These are phyloP conservation scores for Neonectria punicea DNA, from an alignment of 2,329 filamentous ascomycete species.

Conservation along the genomic window DNA sequence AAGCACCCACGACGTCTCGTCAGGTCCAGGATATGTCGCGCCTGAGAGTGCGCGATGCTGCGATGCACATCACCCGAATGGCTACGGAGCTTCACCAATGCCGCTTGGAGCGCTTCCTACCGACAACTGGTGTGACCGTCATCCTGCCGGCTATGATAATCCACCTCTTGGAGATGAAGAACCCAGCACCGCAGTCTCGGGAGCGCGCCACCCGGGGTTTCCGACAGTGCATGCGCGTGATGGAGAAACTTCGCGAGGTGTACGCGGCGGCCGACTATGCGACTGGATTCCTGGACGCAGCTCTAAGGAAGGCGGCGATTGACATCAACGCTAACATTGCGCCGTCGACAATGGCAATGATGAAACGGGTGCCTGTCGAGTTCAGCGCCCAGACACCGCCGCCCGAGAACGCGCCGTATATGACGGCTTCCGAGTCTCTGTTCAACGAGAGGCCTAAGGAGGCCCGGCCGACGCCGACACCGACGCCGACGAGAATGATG, in stretches of 20 bases:
- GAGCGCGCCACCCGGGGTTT: slow-evolving; percentile 82
- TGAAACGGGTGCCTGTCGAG: slow-evolving; percentile 51
- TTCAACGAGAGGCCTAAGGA: slow-evolving; percentile 48
- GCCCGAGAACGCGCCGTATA: slow-evolving; percentile 59
- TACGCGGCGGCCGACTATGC: slow-evolving; percentile 96
- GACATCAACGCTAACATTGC: slow-evolving; percentile 63
- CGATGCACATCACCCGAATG: slow-evolving; percentile 86
- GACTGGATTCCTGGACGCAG: slow-evolving; percentile 93
- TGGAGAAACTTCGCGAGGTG: slow-evolving; percentile 86
- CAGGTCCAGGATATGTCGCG: slow-evolving; percentile 86
- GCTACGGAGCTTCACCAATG: slow-evolving; percentile 79
- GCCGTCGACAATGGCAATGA: slow-evolving; percentile 48
- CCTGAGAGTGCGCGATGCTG: slow-evolving; percentile 83
- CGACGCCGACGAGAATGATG: slow-evolving; percentile 41
- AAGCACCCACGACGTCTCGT: slow-evolving; percentile 63
- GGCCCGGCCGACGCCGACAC: slow-evolving; percentile 21
- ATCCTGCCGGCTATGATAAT: slow-evolving; percentile 94
- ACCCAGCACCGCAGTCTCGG: slow-evolving; percentile 76
- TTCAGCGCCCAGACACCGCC: slow-evolving; percentile 62
- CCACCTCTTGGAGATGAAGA: slow-evolving; percentile 92
- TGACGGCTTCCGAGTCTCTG: slow-evolving; percentile 54
- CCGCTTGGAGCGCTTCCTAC: slow-evolving; percentile 81
- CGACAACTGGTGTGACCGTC: slow-evolving; percentile 90
- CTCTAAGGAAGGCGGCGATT: slow-evolving; percentile 87
- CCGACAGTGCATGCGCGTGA: slow-evolving; percentile 90